phyloP scores from a whole-genome alignment of 2,329 filamentous ascomycete species.

The Diaporthe caulivora region DNA sequence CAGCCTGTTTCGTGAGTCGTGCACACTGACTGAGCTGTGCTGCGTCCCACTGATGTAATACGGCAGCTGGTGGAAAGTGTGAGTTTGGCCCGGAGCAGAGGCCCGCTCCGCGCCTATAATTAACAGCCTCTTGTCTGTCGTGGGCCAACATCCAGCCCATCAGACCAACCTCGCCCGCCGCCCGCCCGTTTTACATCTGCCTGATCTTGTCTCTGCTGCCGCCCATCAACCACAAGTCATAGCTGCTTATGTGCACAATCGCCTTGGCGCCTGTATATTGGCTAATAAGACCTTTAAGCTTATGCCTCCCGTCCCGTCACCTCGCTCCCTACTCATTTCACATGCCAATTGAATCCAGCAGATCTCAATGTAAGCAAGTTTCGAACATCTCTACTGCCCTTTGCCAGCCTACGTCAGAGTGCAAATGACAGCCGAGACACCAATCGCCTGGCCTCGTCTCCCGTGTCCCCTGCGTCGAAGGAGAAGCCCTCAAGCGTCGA shows the following conservation, averaged over 20 bases:
- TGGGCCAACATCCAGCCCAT: not conserved
- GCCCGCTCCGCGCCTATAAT: slow-evolving; percentile 27
- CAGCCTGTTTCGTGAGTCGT: slow-evolving; percentile 35
- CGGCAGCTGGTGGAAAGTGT: not conserved
- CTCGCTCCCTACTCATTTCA: slow-evolving; percentile 2
- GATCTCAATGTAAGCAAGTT: slow-evolving; percentile 20
- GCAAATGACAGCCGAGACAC: slow-evolving; percentile 17
- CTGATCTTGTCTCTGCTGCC: not conserved
- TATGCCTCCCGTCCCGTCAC: not conserved
- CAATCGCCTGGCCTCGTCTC: not conserved
- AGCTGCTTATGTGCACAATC: not conserved
- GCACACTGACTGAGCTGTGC: not conserved
- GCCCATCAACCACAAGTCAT: not conserved
- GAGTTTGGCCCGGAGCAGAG: not conserved
- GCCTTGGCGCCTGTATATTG: not conserved
- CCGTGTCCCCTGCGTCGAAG: not conserved
- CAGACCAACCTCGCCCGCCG: not conserved
- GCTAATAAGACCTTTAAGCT: slow-evolving; percentile 35
- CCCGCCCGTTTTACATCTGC: not conserved
- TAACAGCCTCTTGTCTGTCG: slow-evolving; percentile 2
- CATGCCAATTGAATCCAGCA: slow-evolving; percentile 1
- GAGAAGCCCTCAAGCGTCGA: not conserved
- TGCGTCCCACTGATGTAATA: not conserved
- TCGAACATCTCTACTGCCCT: slow-evolving; percentile 5
- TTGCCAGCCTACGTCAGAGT: not conserved